Evolutionary conservation across 2,329 filamentous ascomycete genomes (phyloP).

Genomic region (Daldinia sp.): DNA sequence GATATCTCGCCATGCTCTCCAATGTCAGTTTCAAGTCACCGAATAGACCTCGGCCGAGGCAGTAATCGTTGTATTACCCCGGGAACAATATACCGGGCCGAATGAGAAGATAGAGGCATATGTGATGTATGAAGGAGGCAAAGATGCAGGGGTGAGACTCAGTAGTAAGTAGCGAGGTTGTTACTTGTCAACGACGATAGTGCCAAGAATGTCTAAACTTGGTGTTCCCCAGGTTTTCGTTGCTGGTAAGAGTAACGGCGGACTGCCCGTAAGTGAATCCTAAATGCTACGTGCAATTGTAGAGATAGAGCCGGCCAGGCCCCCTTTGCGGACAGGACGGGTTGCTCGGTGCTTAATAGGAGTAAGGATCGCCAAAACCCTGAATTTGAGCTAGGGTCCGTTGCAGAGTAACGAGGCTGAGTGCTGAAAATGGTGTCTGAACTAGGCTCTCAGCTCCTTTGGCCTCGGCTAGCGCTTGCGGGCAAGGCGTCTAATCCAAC

Average conservation of each 20-base stretch:
- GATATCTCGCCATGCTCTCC: slow-evolving; percentile 1
- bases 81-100: slow-evolving; percentile 39
- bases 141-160: slow-evolving; percentile 6
- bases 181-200: slow-evolving; percentile 9
- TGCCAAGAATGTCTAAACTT: slow-evolving; percentile 5
- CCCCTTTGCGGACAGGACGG: slow-evolving; percentile 19
- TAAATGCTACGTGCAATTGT: slow-evolving; percentile 14
- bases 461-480: slow-evolving; percentile 28
- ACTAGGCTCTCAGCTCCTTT: slow-evolving; percentile 36
- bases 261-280: slow-evolving; percentile 16
- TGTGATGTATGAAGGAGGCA: slow-evolving; percentile 5
- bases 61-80: slow-evolving; percentile 38
- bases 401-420: slow-evolving; percentile 36
- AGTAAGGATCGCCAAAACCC: slow-evolving; percentile 35
- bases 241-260: slow-evolving; percentile 11
- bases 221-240: slow-evolving; percentile 15
- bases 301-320: slow-evolving; percentile 23
- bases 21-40: slow-evolving; percentile 22
- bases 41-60: slow-evolving; percentile 22
- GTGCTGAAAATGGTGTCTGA: slow-evolving; percentile 32
- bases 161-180: slow-evolving; percentile 13
- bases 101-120: slow-evolving; percentile 30
- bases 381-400: slow-evolving; percentile 28
- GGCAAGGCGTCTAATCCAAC: slow-evolving; percentile 14
- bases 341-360: slow-evolving; percentile 35